Evolutionary conservation across 2,329 filamentous ascomycete species (phyloP).

Genomic region (Botrytis galanthina): DNA sequence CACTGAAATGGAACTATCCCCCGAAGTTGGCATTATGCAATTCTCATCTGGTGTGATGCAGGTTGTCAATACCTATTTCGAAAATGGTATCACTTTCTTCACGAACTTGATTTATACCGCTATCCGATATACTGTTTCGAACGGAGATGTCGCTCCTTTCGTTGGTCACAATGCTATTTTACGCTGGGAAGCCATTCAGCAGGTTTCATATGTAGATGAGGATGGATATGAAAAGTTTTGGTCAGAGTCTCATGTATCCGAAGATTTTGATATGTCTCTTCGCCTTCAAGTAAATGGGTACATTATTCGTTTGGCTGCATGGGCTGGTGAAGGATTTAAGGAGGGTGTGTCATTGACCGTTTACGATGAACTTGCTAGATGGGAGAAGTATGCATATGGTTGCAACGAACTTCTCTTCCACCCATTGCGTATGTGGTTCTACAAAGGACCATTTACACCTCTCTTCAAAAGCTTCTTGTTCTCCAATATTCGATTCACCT

Average conservation of each 20-base stretch:
- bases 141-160: constrained; percentile 74
- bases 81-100: constrained; percentile 69
- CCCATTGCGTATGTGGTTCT: constrained; percentile 70
- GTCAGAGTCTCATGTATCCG: constrained; percentile 77
- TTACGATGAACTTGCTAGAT: constrained; percentile 79
- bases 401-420: constrained; percentile 82
- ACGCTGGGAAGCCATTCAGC: constrained; percentile 72
- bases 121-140: constrained; percentile 74
- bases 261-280: constrained; percentile 80
- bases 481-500: constrained; percentile 71
- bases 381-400: constrained; percentile 85
- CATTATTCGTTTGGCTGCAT: constrained; percentile 69
- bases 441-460: constrained; percentile 72
- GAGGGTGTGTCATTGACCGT: constrained; percentile 82
- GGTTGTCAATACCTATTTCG: constrained; percentile 70
- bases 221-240: constrained; percentile 77
- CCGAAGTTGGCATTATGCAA: constrained; percentile 76
- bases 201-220: constrained; percentile 67
- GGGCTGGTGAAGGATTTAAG: constrained; percentile 74
- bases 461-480: constrained; percentile 72
- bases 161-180: constrained; percentile 79
- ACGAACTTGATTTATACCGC: constrained; percentile 74
- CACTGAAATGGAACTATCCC: constrained; percentile 77
- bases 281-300: constrained; percentile 71
- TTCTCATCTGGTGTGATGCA: constrained; percentile 78